Evolutionary conservation across 225 moss, liverwort and hornwort species (phyloP).

Genomic region (Straminergon stramineum): DNA sequence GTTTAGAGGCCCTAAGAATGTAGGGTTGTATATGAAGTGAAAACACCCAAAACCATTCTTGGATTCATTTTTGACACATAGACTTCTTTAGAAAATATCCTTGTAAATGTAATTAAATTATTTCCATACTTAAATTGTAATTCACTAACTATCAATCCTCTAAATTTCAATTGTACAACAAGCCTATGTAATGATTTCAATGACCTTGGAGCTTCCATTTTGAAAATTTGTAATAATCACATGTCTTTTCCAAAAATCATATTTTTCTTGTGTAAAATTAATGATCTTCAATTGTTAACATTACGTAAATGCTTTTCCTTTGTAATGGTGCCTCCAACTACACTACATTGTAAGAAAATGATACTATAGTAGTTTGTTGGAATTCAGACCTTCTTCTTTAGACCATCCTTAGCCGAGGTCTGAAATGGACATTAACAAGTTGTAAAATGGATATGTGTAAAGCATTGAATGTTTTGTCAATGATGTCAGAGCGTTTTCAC

Average conservation of each 20-base stretch:
- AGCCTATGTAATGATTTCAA: neutral
- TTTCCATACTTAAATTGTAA: neutral
- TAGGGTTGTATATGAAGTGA: fast-evolving
- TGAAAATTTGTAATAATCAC: neutral
- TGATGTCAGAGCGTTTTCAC: too few species aligned
- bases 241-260: neutral
- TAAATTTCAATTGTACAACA: fast-evolving
- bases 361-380: too few species aligned
- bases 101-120: neutral
- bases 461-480: too few species aligned
- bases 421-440: too few species aligned
- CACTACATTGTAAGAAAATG: too few species aligned
- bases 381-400: too few species aligned
- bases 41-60: neutral
- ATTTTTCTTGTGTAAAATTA: neutral
- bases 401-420: too few species aligned
- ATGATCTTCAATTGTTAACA: too few species aligned
- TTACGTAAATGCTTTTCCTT: neutral
- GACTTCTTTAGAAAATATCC: neutral
- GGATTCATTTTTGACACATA: neutral
- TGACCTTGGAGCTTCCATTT: neutral
- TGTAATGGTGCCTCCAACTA: fast-evolving
- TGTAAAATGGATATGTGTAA: too few species aligned
- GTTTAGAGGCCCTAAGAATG: too few species aligned
- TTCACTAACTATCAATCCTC: fast-evolving